Base-by-base conservation (phyloP, 129 eudicot species). In the Mikania micrantha region DNA sequence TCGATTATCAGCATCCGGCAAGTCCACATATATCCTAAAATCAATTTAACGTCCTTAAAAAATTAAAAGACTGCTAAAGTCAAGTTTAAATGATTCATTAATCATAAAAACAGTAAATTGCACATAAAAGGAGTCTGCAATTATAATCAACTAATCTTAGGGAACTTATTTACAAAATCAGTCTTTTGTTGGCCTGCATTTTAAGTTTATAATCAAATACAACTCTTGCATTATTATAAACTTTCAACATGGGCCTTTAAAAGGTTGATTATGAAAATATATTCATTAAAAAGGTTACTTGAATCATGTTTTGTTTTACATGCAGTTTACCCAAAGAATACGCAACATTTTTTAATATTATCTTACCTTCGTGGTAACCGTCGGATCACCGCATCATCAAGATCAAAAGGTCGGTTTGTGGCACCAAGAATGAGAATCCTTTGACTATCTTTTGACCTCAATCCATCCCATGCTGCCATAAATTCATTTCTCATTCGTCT, bases 391-490 rank as follows among this genome's bases (percentile, higher is more conserved):
- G 99, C 99, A 90, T 94, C 99, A 79, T 94, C 99, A 78, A 94
- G 99, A 76, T 94, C 99, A 48, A 94, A 94, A 15, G 99, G 99
- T 17, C 99, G 85, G 73, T 94, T 94, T 15, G 99, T 94, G 21
- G 99, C 99, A 57, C 99, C 99, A 54, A 94, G 95, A 53, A 94
- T 85, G 60, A 94, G 93, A 39, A 94, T 94, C 74, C 97, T 74
- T 70, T 94, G 95, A 82, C 93, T 94, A 65, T 94, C 99, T 87
- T 89, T 94, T 15, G 99, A 78, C 74, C 99, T 79, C 80, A 94
- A 80, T 34, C 99, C 99, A 87, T 94, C 99, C 99, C 99, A 94
- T 12, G 99, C 99, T 20, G 99, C 99, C 99, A 94, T 94, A 71
- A 94, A 94, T 71, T 94, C 99, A 40, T 94, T 94, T 0, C 97